Evolutionary conservation across 768 basidiomycete genomes (phyloP), one percentile per base, ranked within the genome.

Genomic region (Lactarius hengduanensis): DNA sequence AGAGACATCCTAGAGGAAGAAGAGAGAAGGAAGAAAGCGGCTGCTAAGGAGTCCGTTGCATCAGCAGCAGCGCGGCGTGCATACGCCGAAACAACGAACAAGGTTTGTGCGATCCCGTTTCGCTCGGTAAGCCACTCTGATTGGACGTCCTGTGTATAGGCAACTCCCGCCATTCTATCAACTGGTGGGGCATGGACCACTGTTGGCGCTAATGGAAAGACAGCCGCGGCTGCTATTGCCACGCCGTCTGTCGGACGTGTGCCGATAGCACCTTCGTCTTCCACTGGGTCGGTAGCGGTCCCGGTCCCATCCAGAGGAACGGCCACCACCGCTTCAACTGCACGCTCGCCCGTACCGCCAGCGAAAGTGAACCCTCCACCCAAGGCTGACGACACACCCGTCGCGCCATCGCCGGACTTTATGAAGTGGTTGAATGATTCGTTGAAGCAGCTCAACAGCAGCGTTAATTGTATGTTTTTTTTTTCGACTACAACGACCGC

Each of bases 1-100:
- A 98, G 96, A 80, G 95, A 99, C 80, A 99, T 99, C 47, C 93
- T 96, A 74, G 96, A 98, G 77, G 97, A 99, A 72, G 97, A 99
- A 74, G 94, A 96, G 77, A 84, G 80, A 69, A 84, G 90, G 68
- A 95, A 94, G 81, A 91, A 88, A 76, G 69, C 71, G 34, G 71
- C 78, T 34, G 81, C 81, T 69, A 86, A 81, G 61, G 80, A 79
- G 64, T 57, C 70, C 6, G 73, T 80, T 62, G 82, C 82, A 10
- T 78, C 84, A 15, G 80, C 83, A 26, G 82, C 83, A 45, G 80
- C 84, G 9, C 85, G 89, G 73, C 82, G 92, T 61, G 89, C 82
- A 4, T 91, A 96, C 72, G 92, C 91, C 4, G 93, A 94, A 65
- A 84, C 85, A 36, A 88, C 89, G 2, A 84, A 81, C 69, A 93